A percentile compares a stretch with the other conserved stretches of the same genome.
phyloP scores from a whole-genome alignment of 495 filamentous ascomycete genomes.

The Aspergillus indologenus region DNA sequence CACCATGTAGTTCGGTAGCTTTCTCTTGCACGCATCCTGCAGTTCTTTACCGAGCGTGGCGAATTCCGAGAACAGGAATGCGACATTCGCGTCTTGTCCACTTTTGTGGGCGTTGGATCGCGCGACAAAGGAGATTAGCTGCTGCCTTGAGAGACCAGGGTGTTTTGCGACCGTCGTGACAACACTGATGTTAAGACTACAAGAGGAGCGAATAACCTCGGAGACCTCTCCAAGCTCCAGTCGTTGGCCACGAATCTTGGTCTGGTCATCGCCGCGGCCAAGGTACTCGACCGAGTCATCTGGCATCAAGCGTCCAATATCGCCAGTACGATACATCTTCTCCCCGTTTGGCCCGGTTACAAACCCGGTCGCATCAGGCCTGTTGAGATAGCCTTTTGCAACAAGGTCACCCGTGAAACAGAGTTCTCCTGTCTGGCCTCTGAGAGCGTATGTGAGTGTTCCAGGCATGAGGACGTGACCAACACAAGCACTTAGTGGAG shows the following conservation, averaged over 20 bases:
- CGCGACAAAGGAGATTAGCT: conserved; percentile 42
- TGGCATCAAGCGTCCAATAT: conserved; percentile 44
- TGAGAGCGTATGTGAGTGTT: conserved; percentile 64
- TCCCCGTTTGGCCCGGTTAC: conserved; percentile 33
- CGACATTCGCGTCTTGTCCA: conserved; percentile 7
- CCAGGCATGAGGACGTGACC: conserved; percentile 72
- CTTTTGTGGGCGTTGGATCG: conserved; percentile 9
- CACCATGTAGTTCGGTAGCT: conserved; percentile 54
- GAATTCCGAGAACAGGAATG: conserved; percentile 25
- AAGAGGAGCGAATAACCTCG: conserved; percentile 44
- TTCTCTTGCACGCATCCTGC: conserved; percentile 36
- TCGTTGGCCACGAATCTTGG: conserved; percentile 75
- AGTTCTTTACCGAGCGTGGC: conserved; percentile 25
- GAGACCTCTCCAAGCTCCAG: conserved; percentile 76
- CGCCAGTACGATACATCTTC: conserved; percentile 50
- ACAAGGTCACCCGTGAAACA: conserved; percentile 84
- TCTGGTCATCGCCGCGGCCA: conserved; percentile 74
- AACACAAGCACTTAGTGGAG: conserved; percentile 77
- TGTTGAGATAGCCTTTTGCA: conserved; percentile 81
- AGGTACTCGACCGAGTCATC: conserved; percentile 58
- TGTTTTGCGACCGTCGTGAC: conserved; percentile 44
- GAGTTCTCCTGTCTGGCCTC: conserved; percentile 81
- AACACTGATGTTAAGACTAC: conserved; percentile 31
- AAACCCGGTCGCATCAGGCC: conserved; percentile 55
- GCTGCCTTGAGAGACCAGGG: conserved; percentile 38